Percentiles rank a stretch among this genome's conserved stretches.
phyloP scores from a whole-genome alignment of 805 yeast genomes.

The Kluyveromyces aestuarii region DNA sequence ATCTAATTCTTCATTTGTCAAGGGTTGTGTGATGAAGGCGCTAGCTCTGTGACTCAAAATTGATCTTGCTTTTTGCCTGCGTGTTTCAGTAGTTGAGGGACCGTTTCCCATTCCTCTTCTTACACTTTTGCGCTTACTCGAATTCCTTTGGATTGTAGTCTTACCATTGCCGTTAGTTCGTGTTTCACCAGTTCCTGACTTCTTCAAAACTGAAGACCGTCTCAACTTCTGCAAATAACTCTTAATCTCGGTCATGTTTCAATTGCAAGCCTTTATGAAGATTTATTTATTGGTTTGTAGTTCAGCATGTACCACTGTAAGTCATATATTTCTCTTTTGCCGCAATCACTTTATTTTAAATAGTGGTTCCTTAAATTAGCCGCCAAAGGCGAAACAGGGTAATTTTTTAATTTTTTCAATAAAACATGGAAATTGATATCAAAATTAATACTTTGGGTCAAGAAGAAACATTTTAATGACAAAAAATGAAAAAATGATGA shows the following conservation, averaged over 20 bases:
- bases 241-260: background rate
- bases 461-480: too few species aligned
- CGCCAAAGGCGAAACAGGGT: background rate
- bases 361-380: background rate
- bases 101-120: background rate
- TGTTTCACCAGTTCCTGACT: too few species aligned
- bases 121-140: background rate
- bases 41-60: background rate
- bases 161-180: background rate
- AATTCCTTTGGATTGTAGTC: background rate
- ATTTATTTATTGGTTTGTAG: too few species aligned
- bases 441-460: too few species aligned
- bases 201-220: background rate
- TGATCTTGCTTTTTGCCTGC: background rate
- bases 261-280: background rate
- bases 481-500: too few species aligned
- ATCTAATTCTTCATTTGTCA: conserved; percentile 1
- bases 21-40: background rate
- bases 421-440: too few species aligned
- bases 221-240: background rate
- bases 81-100: background rate
- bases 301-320: too few species aligned
- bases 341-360: background rate
- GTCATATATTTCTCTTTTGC: background rate
- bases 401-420: too few species aligned